Conservation (phyloP, 2,329 filamentous ascomycete species). For the Microascus cirrosus region DNA sequence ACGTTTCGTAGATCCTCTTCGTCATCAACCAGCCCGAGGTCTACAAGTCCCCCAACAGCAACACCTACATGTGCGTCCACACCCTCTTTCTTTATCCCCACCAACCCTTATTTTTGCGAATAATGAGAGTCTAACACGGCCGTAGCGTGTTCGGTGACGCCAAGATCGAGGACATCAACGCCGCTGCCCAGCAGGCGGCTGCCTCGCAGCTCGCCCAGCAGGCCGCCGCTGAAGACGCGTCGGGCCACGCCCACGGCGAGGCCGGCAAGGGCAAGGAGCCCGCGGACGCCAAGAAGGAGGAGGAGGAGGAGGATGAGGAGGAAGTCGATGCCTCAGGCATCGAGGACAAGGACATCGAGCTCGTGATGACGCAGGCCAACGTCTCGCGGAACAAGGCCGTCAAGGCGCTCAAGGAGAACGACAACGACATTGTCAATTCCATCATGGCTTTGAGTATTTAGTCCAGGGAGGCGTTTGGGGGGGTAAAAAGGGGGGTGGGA, state of each 20-base stretch:
- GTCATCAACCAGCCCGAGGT: slow-evolving; percentile 99
- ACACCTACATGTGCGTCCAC: slow-evolving; percentile 82
- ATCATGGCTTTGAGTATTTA: slow-evolving; percentile 96
- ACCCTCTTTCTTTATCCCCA: background rate
- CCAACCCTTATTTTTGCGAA: too few species aligned
- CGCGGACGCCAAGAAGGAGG: slow-evolving; percentile 62
- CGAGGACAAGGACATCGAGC: slow-evolving; percentile 98
- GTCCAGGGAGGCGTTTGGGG: slow-evolving; percentile 7
- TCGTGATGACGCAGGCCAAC: slow-evolving; percentile 95
- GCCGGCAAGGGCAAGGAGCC: slow-evolving; percentile 51
- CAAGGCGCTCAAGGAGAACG: slow-evolving; percentile 97
- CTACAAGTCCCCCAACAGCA: slow-evolving; percentile 98
- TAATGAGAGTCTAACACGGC: too few species aligned
- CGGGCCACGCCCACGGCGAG: slow-evolving; percentile 63
- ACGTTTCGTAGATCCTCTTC: slow-evolving; percentile 75
- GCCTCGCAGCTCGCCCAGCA: slow-evolving; percentile 87
- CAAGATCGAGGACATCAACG: slow-evolving; percentile 99
- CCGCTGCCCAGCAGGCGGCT: slow-evolving; percentile 88
- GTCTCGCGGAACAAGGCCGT: slow-evolving; percentile 97
- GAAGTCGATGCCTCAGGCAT: slow-evolving; percentile 91
- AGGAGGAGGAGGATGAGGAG: slow-evolving; percentile 81
- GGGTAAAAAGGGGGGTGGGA: background rate
- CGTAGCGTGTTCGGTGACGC: slow-evolving; percentile 95
- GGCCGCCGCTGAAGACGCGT: slow-evolving; percentile 55
- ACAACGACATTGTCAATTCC: slow-evolving; percentile 99